A percentile compares a stretch with the other conserved stretches of the same genome.
These are phyloP conservation scores for Ogataea nakhonphanomensis DNA, from an alignment of 805 yeast species.

Conservation along the genomic window DNA sequence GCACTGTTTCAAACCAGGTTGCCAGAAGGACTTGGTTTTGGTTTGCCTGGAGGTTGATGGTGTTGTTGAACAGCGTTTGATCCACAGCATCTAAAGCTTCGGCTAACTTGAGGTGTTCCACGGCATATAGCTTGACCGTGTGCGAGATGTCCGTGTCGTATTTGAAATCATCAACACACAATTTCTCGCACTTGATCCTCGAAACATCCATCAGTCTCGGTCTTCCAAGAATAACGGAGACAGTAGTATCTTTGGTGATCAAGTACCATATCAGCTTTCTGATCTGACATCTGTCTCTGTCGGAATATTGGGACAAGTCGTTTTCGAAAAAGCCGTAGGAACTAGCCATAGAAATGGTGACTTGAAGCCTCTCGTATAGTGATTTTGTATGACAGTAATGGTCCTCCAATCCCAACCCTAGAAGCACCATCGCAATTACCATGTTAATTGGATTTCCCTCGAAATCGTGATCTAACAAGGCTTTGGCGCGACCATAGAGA, in stretches of 20 bases:
- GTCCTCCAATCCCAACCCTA: constrained; percentile 5
- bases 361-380: constrained; percentile 12
- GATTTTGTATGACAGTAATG: constrained; percentile 6
- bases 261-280: constrained; percentile 10
- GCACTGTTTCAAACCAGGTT: constrained; percentile 12
- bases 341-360: constrained; percentile 6
- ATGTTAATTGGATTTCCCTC: constrained; percentile 8
- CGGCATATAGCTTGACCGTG: not conserved
- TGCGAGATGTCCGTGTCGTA: constrained; percentile 6
- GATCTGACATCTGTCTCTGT: constrained; percentile 7
- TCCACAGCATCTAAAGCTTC: constrained; percentile 5
- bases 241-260: constrained; percentile 6
- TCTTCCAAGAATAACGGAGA: constrained; percentile 6
- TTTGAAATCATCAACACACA: constrained; percentile 3
- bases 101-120: constrained; percentile 9
- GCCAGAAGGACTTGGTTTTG: constrained; percentile 10
- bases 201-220: constrained; percentile 6
- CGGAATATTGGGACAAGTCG: constrained; percentile 3
- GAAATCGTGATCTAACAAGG: constrained; percentile 11
- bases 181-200: not conserved
- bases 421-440: constrained; percentile 6
- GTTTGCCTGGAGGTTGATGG: constrained; percentile 1
- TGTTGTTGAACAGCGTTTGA: constrained; percentile 1
- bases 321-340: constrained; percentile 7
- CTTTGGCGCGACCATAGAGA: constrained; percentile 32